Base-by-base conservation (phyloP, 179 eudicot genomes). In the Beta lomatogona region DNA sequence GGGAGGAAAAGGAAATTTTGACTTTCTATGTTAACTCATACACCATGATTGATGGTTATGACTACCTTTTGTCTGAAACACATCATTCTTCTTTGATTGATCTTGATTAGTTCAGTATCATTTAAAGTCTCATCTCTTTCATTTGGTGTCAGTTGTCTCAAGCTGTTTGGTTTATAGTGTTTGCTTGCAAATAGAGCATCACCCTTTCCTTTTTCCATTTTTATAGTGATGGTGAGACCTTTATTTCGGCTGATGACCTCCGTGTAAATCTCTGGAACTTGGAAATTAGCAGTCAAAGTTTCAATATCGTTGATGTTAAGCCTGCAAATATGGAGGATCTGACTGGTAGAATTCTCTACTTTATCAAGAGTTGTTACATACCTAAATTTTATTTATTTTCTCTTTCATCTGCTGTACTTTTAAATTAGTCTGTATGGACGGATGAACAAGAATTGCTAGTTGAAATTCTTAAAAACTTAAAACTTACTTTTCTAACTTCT, bases 221-320 rank as follows among this genome's bases (percentile, higher is more conserved):
- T 73, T 91, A 69, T 76, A 92, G 96, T 87, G 96, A 91, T 78
- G 88, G 93, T 5, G 91, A 92, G 89, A 92, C 96, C 80, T 92
- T 91, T 83, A 77, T 92, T 79, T 92, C 96, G 18, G 91, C 92
- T 79, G 96, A 92, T 80, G 96, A 92, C 83, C 91, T 92, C 61
- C 86, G 94, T 72, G 88, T 92, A 83, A 92, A 92, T 84, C 83
- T 92, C 85, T 92, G 96, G 96, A 92, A 92, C 85, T 88, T 92
- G 77, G 96, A 91, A 85, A 87, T 91, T 76, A 91, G 92, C 83
- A 82, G 87, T 83, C 96, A 89, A 85, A 91, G 96, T 76, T 92
- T 89, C 84, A 92, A 92, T 79, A 92, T 92, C 45, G 83, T 92
- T 76, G 96, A 92, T 86, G 85, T 86, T 87, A 92, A 92, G 90